Evolutionary conservation across 78 protist species (phyloP).

Genomic region (Protostelium mycophagum): DNA sequence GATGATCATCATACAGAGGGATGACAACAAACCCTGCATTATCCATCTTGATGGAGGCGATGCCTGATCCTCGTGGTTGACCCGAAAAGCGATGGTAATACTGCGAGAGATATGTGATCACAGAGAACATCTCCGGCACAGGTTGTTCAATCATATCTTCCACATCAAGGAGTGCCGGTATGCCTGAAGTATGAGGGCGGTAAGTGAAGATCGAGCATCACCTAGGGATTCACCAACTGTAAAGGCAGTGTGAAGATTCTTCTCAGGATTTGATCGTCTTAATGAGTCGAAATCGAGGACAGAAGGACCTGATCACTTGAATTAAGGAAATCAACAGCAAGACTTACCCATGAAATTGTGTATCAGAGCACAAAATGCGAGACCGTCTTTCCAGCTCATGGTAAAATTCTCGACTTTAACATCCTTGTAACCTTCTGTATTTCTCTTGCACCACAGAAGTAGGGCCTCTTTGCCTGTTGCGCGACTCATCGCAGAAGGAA

Average conservation of each 20-base stretch:
- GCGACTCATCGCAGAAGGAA: background rate
- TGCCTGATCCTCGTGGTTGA: background rate
- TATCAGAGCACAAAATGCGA: conserved; percentile 60
- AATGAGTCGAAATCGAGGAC: conserved; percentile 15
- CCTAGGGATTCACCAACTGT: conserved; percentile 53
- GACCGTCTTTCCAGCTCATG: conserved; percentile 56
- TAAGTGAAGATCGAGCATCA: conserved; percentile 39
- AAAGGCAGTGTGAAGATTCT: conserved; percentile 52
- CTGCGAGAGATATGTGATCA: conserved; percentile 61
- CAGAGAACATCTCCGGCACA: conserved; percentile 45
- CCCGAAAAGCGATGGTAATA: conserved; percentile 7
- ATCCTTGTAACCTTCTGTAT: conserved; percentile 26
- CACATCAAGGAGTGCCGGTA: conserved; percentile 39
- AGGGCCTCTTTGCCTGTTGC: background rate
- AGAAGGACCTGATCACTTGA: conserved; percentile 26
- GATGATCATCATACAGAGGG: background rate
- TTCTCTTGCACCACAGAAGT: background rate
- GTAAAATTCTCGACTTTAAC: conserved; percentile 44
- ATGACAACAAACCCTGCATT: background rate
- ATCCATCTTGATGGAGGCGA: background rate
- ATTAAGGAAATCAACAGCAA: background rate
- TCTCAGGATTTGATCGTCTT: background rate
- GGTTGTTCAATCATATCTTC: conserved; percentile 45
- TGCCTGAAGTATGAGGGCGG: background rate
- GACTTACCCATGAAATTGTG: conserved; percentile 10